Percentiles rank a stretch among this genome's conserved stretches.
These are phyloP conservation scores for Neofusicoccum laricinum DNA, from an alignment of 2,329 filamentous ascomycete species.

Conservation along the genomic window DNA sequence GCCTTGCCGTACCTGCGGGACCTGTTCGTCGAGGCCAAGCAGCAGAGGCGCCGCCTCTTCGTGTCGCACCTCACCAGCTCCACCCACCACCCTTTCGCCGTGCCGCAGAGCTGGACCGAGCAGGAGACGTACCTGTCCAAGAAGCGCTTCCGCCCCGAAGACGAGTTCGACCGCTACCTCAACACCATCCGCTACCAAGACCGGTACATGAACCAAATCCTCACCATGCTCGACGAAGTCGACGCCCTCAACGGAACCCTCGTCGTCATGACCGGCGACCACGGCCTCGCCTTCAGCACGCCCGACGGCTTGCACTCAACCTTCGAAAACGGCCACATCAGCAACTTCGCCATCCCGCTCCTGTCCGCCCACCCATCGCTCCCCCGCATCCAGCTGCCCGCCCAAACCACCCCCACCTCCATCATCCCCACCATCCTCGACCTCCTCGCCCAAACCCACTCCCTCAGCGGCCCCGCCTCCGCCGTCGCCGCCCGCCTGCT, in stretches of 20 bases:
- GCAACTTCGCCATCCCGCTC: constrained; percentile 44
- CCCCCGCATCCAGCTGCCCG: constrained; percentile 39
- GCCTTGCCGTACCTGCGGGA: constrained; percentile 40
- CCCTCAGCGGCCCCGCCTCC: constrained; percentile 32
- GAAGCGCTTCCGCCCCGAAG: not conserved
- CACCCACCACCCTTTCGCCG: constrained; percentile 45
- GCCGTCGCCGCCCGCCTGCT: constrained; percentile 39
- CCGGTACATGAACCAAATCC: constrained; percentile 38
- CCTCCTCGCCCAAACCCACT: constrained; percentile 41
- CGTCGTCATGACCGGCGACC: constrained; percentile 47
- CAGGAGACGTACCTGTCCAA: constrained; percentile 2
- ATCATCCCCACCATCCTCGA: constrained; percentile 48
- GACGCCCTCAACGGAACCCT: constrained; percentile 46
- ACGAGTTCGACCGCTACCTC: constrained; percentile 39
- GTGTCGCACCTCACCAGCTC: constrained; percentile 37
- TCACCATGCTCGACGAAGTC: constrained; percentile 42
- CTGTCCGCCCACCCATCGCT: constrained; percentile 45
- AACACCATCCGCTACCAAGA: constrained; percentile 43
- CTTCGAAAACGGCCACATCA: constrained; percentile 45
- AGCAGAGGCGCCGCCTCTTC: constrained; percentile 33
- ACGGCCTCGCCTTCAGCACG: constrained; percentile 34
- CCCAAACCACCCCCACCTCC: constrained; percentile 42
- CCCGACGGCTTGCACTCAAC: constrained; percentile 39
- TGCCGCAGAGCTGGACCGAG: constrained; percentile 26
- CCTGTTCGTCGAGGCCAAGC: constrained; percentile 29